Conservation (phyloP, 306 rosid species). For the Prinsepia uniflora region DNA sequence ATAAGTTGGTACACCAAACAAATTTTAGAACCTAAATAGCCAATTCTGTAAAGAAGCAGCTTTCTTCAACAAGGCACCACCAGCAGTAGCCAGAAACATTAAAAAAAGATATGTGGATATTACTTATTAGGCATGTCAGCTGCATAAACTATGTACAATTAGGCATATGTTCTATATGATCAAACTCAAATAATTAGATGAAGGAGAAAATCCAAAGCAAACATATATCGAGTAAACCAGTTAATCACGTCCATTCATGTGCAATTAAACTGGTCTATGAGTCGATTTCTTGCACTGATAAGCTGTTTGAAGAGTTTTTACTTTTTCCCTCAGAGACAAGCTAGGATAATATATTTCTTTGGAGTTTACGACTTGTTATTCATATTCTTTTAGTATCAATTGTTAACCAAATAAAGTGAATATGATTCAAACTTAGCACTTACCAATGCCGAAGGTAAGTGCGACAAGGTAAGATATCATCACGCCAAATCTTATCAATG, state of each 20-base stretch:
- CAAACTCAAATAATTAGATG: not conserved
- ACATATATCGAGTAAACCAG: not conserved
- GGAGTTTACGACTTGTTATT: not conserved
- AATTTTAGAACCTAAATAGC: not conserved
- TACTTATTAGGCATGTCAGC: too few relatives aligned
- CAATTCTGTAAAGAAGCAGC: not conserved
- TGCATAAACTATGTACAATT: not conserved
- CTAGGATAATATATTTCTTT: not conserved
- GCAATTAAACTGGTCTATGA: not conserved
- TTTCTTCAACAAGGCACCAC: not conserved
- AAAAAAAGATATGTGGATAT: too few relatives aligned
- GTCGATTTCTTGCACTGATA: not conserved
- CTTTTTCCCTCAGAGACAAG: not conserved
- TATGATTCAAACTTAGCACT: slow-evolving; percentile 17
- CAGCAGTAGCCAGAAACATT: too few relatives aligned
- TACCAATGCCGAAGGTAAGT: slow-evolving; percentile 91
- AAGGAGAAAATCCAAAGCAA: not conserved
- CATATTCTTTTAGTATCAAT: not conserved
- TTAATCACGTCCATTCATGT: not conserved
- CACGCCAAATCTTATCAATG: slow-evolving; percentile 83
- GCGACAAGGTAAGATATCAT: slow-evolving; percentile 92
- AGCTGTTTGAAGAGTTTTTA: not conserved
- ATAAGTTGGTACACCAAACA: slow-evolving; percentile 14
- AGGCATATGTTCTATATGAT: not conserved
- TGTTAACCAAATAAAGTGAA: not conserved